A percentile compares a stretch with the other conserved stretches of the same genome.
These are phyloP conservation scores for Amauroascus verrucosus DNA, from an alignment of 2,329 filamentous ascomycete genomes.

Conservation along the genomic window DNA sequence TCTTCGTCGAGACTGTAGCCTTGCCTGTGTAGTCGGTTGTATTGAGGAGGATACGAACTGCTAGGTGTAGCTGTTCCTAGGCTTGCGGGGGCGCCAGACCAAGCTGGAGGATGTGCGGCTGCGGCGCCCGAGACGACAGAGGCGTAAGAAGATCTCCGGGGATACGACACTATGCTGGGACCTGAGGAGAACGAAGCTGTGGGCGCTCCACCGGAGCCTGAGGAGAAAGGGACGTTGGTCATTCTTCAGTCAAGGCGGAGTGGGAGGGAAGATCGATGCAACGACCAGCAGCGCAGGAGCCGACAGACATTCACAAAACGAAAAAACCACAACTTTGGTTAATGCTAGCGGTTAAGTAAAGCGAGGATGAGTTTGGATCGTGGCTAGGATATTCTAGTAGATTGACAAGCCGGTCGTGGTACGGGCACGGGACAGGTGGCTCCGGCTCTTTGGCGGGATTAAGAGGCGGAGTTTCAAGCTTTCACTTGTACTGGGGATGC, in stretches of 20 bases:
- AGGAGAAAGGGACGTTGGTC: constrained; percentile 36
- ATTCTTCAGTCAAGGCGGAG: constrained; percentile 24
- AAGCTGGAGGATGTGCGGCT: constrained; percentile 33
- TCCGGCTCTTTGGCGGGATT: neutral
- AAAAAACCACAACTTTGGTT: neutral
- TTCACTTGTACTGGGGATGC: neutral
- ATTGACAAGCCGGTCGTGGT: neutral
- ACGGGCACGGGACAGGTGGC: constrained; percentile 1
- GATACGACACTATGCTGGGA: constrained; percentile 32
- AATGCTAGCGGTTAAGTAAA: neutral
- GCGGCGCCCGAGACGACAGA: constrained; percentile 48
- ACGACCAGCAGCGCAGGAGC: neutral
- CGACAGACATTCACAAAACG: neutral
- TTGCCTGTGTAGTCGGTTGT: constrained; percentile 26
- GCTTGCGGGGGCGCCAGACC: constrained; percentile 27
- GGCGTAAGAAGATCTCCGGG: constrained; percentile 51
- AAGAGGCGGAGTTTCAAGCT: neutral
- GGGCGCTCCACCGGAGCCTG: constrained; percentile 34
- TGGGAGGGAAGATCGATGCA: neutral
- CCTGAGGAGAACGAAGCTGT: constrained; percentile 27
- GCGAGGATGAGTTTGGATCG: neutral
- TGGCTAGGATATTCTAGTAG: neutral
- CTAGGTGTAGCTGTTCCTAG: constrained; percentile 24
- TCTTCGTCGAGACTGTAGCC: constrained; percentile 39
- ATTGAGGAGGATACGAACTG: constrained; percentile 30